phyloP scores from a whole-genome alignment of 2,329 filamentous ascomycete genomes.

The Cordyceps farinosa region DNA sequence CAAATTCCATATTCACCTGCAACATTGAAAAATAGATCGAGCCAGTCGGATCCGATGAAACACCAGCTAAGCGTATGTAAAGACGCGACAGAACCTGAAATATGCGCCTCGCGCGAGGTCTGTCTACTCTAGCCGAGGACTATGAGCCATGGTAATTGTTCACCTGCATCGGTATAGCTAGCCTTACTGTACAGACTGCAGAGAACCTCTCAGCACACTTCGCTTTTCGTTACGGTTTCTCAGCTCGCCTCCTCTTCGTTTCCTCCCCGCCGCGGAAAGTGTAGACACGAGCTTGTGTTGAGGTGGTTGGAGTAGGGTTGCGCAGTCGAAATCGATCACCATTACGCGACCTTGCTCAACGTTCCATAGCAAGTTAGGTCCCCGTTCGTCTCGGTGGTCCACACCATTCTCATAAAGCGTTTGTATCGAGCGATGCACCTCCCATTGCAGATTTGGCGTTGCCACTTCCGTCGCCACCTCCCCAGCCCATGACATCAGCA shows the following conservation, averaged over 20 bases:
- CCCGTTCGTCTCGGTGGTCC: constrained; percentile 22
- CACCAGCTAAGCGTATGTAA: no score
- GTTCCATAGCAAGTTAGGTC: constrained; percentile 24
- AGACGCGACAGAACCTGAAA: no score
- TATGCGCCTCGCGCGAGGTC: no score
- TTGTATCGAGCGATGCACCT: constrained; percentile 19
- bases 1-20: no score
- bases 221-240: background rate
- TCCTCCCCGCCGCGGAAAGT: background rate
- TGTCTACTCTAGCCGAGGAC: no score
- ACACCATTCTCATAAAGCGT: constrained; percentile 21
- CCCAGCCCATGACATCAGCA: constrained; percentile 27
- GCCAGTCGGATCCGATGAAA: no score
- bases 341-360: constrained; percentile 23
- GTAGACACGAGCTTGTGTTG: constrained; percentile 15
- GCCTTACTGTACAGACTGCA: no score
- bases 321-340: constrained; percentile 24
- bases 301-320: constrained; percentile 4
- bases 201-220: no score
- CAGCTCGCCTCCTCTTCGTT: background rate
- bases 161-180: no score
- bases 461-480: constrained; percentile 7
- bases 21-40: no score
- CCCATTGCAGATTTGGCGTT: background rate
- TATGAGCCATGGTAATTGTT: no score